These are phyloP conservation scores for Papiliotrema nemorosa DNA, from an alignment of 1,284 basidiomycete species.

Conservation along the genomic window DNA sequence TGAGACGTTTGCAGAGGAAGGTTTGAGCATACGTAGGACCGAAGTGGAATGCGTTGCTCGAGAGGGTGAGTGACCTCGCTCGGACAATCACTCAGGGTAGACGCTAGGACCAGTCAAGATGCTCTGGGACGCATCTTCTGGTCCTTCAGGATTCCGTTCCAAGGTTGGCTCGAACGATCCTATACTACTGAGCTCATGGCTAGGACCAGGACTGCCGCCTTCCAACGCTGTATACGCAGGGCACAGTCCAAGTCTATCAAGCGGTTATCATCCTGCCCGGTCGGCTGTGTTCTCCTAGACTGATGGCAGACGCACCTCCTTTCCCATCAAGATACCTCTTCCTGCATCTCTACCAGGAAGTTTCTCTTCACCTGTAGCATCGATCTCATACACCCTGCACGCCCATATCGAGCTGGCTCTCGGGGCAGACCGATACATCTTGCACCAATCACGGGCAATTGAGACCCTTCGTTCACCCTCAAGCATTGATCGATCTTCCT, in stretches of 20 bases:
- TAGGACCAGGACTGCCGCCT: slow-evolving; percentile 4
- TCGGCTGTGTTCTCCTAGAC: neutral
- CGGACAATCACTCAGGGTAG: neutral
- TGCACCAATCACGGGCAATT: neutral
- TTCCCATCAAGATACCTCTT: slow-evolving; percentile 3
- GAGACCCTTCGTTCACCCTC: neutral
- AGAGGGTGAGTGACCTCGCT: neutral
- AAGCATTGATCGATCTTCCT: neutral
- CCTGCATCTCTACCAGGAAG: slow-evolving; percentile 4
- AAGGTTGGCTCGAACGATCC: neutral
- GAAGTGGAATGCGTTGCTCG: neutral
- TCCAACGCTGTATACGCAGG: neutral
- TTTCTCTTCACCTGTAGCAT: neutral
- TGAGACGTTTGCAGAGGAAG: neutral
- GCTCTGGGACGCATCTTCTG: neutral
- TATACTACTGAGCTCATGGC: neutral
- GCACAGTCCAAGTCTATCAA: neutral
- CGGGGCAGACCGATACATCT: neutral
- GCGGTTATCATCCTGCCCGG: neutral
- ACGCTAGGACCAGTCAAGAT: neutral
- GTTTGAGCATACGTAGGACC: neutral
- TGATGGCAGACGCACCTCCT: slow-evolving; percentile 5
- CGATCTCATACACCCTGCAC: slow-evolving; percentile 6
- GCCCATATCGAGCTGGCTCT: neutral
- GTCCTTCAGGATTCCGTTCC: slow-evolving; percentile 1